A percentile compares a stretch with the other conserved stretches of the same genome.
These are phyloP conservation scores for Quercus ilex DNA, from an alignment of 306 rosid species.

Conservation along the genomic window DNA sequence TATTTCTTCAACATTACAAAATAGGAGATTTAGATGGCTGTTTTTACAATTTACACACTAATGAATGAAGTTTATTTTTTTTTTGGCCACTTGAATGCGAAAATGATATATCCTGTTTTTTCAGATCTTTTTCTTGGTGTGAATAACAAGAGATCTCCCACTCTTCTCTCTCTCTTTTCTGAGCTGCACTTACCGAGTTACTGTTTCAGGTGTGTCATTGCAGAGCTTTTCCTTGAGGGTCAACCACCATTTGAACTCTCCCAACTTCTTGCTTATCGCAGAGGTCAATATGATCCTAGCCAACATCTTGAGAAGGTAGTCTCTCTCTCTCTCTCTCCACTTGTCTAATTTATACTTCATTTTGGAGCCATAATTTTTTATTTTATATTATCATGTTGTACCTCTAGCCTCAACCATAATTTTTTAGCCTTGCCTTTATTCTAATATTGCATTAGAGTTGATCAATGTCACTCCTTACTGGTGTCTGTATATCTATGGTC, in stretches of 20 bases:
- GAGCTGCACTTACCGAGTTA: constrained; percentile 24
- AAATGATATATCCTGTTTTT: not conserved
- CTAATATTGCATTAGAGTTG: not conserved
- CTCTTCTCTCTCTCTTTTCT: not conserved
- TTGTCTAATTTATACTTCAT: not conserved
- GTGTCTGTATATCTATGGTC: not conserved
- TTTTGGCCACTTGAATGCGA: not conserved
- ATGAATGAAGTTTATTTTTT: not conserved
- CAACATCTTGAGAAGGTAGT: constrained; percentile 90
- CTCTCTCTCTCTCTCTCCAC: constrained; percentile 9
- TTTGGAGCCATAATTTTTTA: not conserved
- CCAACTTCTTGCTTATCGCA: constrained; percentile 96
- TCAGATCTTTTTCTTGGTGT: not conserved
- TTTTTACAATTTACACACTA: not conserved
- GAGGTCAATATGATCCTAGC: constrained; percentile 95
- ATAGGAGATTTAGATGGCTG: not conserved
- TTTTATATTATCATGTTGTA: not conserved
- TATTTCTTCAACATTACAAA: too few species aligned
- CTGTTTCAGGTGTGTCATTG: constrained; percentile 84
- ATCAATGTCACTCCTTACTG: not conserved
- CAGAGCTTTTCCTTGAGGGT: constrained; percentile 98
- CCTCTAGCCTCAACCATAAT: not conserved
- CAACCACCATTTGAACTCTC: constrained; percentile 93
- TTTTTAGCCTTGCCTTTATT: not conserved
- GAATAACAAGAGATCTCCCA: not conserved